phyloP scores from a whole-genome alignment of 2,329 filamentous ascomycete species.

The Fusarium mundagurra region DNA sequence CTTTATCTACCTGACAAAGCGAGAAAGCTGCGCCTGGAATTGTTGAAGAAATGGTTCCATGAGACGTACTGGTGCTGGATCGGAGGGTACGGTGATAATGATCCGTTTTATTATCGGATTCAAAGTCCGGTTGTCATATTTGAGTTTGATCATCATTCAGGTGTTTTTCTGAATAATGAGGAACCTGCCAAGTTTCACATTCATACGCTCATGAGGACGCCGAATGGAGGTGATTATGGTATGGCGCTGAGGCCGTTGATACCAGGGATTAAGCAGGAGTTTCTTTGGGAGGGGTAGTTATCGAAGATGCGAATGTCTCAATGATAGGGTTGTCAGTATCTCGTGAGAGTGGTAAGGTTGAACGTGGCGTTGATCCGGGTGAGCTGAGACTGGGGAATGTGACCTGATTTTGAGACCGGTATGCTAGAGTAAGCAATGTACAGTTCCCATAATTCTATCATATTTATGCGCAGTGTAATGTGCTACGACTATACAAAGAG shows the following conservation, averaged over 20 bases:
- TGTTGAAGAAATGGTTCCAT: slow-evolving; percentile 64
- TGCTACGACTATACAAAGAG: fast-evolving
- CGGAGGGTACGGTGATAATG: slow-evolving; percentile 71
- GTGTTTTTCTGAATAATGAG: slow-evolving; percentile 78
- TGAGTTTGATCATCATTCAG: slow-evolving; percentile 84
- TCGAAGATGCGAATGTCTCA: fast-evolving
- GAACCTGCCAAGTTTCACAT: slow-evolving; percentile 83
- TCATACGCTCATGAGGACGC: slow-evolving; percentile 76
- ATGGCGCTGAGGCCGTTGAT: slow-evolving; percentile 58
- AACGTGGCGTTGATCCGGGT: neutral
- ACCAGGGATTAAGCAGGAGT: slow-evolving; percentile 42
- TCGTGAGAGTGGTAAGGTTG: fast-evolving
- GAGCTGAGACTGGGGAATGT: neutral
- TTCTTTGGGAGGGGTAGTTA: slow-evolving; percentile 30
- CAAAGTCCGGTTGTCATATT: slow-evolving; percentile 79
- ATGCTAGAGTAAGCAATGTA: fast-evolving
- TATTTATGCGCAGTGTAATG: fast-evolving
- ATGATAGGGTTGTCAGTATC: fast-evolving
- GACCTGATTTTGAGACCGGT: neutral
- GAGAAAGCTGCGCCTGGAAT: slow-evolving; percentile 62
- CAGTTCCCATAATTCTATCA: neutral
- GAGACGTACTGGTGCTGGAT: slow-evolving; percentile 87
- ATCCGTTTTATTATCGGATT: slow-evolving; percentile 81
- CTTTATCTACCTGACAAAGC: slow-evolving; percentile 71
- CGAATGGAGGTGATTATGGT: slow-evolving; percentile 82